Evolutionary conservation across 139 green algal genomes (phyloP), one percentile per base, ranked within the genome.

Genomic region (Coelastrella sp.): DNA sequence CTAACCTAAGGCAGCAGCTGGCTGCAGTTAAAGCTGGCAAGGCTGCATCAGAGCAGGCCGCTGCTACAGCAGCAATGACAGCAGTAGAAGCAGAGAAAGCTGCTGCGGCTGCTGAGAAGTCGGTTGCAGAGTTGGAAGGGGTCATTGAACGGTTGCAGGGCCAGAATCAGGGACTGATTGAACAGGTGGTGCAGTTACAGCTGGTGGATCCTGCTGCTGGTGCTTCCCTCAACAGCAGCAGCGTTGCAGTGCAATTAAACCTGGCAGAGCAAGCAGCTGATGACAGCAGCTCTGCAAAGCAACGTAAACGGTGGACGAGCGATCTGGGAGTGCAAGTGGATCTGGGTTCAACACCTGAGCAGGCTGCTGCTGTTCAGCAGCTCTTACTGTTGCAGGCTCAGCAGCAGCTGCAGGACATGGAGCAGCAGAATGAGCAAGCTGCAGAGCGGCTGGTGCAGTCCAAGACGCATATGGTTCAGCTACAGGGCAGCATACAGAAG

Each of bases 381-480:
- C 68, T 88, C 20, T 68, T 88, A 57, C 49, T 88, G 68, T 68
- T 88, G 49, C 84, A 88, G 56, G 84, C 84, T 24, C 84, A 88
- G 68, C 68, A 80, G 84, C 84, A 88, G 84, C 84, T 88, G 49
- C 84, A 88, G 19, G 84, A 88, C 49, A 88, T 88, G 84, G 84
- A 88, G 84, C 25, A 25, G 68, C 84, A 88, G 84, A 88, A 88
- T 56, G 20, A 56, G 66, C 84, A 70, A 73, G 84, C 84, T 70
- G 84, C 84, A 8, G 49, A 76, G 12, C 61, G 68, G 8, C 20
- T 81, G 49, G 49, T 88, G 10, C 66, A 88, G 7, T 66, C 84
- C 10, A 80, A 68, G 68, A 10, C 27, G 22, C 25, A 25, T 9
- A 58, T 88, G 49, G 10, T 12, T 7, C 14, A 88, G 49, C 84